Percentiles rank a stretch among this genome's conserved stretches.
Evolutionary conservation across 306 rosid genomes (phyloP).

Genomic region (Castanea crenata): DNA sequence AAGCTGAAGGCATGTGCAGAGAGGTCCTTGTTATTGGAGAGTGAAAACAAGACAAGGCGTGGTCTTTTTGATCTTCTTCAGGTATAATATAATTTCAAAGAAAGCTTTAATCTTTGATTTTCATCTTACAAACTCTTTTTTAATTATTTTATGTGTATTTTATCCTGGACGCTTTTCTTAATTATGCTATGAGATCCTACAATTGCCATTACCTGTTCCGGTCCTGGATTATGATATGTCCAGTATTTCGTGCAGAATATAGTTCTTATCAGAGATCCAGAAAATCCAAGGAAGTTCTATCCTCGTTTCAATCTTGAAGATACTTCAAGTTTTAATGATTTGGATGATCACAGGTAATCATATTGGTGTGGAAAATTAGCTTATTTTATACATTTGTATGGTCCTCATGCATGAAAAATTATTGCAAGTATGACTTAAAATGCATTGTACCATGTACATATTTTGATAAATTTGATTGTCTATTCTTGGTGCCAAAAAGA

Average conservation of each 20-base stretch:
- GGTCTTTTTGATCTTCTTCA: constrained; percentile 76
- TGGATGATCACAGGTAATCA: constrained; percentile 83
- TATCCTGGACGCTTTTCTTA: not conserved
- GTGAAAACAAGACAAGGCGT: constrained; percentile 52
- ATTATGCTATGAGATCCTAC: not conserved
- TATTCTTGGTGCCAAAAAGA: constrained; percentile 5
- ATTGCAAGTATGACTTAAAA: not conserved
- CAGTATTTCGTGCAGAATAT: constrained; percentile 65
- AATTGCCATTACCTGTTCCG: not conserved
- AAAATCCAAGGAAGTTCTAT: constrained; percentile 73
- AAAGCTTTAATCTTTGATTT: not conserved
- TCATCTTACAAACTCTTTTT: not conserved
- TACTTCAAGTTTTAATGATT: constrained; percentile 73
- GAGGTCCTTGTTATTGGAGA: constrained; percentile 50
- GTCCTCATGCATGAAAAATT: not conserved
- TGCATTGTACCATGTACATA: not conserved
- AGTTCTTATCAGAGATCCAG: constrained; percentile 81
- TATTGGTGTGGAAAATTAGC: not conserved
- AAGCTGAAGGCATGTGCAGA: constrained; percentile 68
- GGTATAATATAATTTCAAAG: constrained; percentile 36
- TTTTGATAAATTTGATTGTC: not conserved
- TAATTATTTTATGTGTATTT: not conserved
- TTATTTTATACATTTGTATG: not conserved
- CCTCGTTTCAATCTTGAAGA: constrained; percentile 98
- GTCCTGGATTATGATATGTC: constrained; percentile 21